These are phyloP conservation scores for Chaetoscypha palmicola DNA, from an alignment of 2,329 filamentous ascomycete species.

Conservation along the genomic window DNA sequence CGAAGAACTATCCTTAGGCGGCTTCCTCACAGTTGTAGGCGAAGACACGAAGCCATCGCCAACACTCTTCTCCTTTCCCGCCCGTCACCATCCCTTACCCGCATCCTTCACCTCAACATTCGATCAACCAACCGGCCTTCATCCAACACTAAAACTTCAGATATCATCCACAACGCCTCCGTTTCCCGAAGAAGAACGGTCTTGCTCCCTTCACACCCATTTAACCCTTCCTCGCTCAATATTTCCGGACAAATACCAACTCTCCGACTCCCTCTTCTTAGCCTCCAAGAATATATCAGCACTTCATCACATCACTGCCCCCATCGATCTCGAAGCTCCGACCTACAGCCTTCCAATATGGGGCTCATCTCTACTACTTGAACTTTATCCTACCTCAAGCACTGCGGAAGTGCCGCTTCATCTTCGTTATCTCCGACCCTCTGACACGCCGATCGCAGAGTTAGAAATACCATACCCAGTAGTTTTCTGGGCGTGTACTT, in stretches of 20 bases:
- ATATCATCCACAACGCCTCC: constrained; percentile 43
- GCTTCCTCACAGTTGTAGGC: constrained; percentile 71
- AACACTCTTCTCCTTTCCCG: constrained; percentile 76
- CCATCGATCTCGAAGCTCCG: constrained; percentile 85
- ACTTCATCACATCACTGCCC: constrained; percentile 62
- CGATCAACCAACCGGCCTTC: constrained; percentile 67
- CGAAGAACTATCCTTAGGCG: constrained; percentile 71
- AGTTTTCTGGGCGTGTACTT: constrained; percentile 84
- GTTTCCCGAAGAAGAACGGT: constrained; percentile 44
- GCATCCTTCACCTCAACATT: constrained; percentile 58
- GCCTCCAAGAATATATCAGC: constrained; percentile 69
- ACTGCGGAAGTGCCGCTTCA: constrained; percentile 73
- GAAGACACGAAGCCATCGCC: constrained; percentile 65
- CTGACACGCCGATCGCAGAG: constrained; percentile 39
- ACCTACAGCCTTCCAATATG: constrained; percentile 69
- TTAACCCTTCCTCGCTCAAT: constrained; percentile 73
- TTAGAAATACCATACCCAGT: constrained; percentile 69
- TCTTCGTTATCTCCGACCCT: constrained; percentile 63
- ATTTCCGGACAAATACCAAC: constrained; percentile 84
- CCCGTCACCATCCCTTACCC: constrained; percentile 58
- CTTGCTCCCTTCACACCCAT: constrained; percentile 71
- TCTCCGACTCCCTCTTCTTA: constrained; percentile 69
- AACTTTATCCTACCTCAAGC: constrained; percentile 58
- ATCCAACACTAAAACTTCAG: constrained; percentile 68
- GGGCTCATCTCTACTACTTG: constrained; percentile 73